Base-by-base conservation (phyloP, 371 early-diverging fungal species). In the Homolaphlyctis polyrhiza region DNA sequence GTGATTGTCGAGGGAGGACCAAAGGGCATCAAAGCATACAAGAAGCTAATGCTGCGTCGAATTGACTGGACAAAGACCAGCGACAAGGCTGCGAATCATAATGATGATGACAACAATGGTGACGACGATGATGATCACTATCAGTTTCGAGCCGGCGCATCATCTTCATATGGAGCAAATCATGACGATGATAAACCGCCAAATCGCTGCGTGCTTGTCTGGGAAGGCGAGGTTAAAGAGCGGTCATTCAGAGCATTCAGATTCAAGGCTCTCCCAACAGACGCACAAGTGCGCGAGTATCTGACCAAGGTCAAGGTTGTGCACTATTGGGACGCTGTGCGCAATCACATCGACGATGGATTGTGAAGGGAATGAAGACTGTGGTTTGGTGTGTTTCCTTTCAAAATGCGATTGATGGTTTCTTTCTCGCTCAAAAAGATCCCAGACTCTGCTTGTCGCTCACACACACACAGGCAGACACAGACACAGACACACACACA, bases 1-100 rank as follows among this genome's bases (percentile, higher is more conserved):
- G 93, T 98, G 1, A 77, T 95, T 52, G 97, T 93, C 1, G 98
- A 98, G 76, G 98, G 97, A 0, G 91, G 96, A 0, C 90, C 89
- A 5, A 92, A 95, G 70, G 84, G 86, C 16, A 84, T 96, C 67
- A 89, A 89, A 62, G 85, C 87, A 25, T 98, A 94, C 82, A 96
- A 94, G 71, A 92, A 94, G 68, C 79, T 98, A 27, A 92, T 98
- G 96, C 75, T 95, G n/a, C 77, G 91, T 32, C 86, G 98, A 33
- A 96, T 98, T 66, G 87, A 95, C 66, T 98, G 98, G 98, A 76
- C 83, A 23, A 87, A 88, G 57, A 55, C 68, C 45, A 74, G 73
- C 6, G 68, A 11, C 39, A n/a, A n/a, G n/a, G n/a, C n/a, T n/a
- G n/a, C n/a, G n/a, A n/a, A n/a, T n/a, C n/a, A n/a, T n/a, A n/a